Percentiles rank a stretch among this genome's conserved stretches.
Evolutionary conservation across 1,284 basidiomycete genomes (phyloP).

Genomic region (Fomitopsis betulina): DNA sequence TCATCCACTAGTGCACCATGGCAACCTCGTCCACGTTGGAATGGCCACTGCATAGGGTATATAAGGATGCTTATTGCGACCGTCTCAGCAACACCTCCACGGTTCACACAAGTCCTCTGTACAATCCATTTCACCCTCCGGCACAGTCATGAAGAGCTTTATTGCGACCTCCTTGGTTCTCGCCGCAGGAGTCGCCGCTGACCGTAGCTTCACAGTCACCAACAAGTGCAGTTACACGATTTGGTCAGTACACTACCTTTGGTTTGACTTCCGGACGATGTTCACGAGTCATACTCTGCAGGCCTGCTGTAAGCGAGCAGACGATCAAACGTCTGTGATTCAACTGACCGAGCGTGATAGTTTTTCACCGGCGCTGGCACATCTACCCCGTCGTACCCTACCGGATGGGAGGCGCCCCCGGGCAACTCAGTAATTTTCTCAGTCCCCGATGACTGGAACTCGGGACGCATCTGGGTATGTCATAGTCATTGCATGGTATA

Average conservation of each 20-base stretch:
- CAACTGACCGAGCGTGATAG: not conserved
- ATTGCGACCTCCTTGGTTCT: not conserved
- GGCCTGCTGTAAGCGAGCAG: constrained; percentile 4
- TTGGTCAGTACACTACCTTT: constrained; percentile 23
- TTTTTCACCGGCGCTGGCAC: constrained; percentile 5
- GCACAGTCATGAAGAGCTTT: not conserved
- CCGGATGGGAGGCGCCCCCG: constrained; percentile 13
- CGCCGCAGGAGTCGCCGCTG: constrained; percentile 18
- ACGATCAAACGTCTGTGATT: not conserved
- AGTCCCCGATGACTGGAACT: constrained; percentile 30
- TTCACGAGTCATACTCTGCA: not conserved
- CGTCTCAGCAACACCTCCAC: not conserved
- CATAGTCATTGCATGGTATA: constrained; percentile 17
- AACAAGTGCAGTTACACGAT: constrained; percentile 35
- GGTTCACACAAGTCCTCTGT: not conserved
- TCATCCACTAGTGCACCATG: not conserved
- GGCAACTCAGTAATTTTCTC: constrained; percentile 18
- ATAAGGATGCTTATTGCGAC: not conserved
- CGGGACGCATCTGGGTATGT: constrained; percentile 30
- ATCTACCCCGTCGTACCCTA: not conserved
- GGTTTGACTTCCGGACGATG: too few relatives aligned
- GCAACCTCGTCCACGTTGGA: not conserved
- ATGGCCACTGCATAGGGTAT: not conserved
- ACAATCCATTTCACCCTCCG: not conserved
- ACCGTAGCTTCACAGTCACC: constrained; percentile 31